phyloP scores from a whole-genome alignment of 805 yeast genomes.

The Zygoascus ofunaensis region DNA sequence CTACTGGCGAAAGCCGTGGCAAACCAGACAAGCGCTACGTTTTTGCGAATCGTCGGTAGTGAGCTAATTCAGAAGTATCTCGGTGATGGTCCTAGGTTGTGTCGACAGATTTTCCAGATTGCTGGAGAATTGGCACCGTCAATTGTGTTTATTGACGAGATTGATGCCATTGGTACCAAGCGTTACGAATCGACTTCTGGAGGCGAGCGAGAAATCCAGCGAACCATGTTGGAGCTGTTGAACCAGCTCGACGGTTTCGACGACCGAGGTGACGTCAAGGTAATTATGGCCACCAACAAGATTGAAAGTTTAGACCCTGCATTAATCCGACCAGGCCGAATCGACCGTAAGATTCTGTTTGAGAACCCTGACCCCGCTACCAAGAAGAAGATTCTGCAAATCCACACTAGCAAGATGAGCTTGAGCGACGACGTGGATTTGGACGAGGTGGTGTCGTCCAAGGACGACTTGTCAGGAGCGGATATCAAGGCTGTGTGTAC shows the following conservation, averaged over 20 bases:
- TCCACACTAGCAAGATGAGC: conserved; percentile 91
- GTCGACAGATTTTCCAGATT: conserved; percentile 88
- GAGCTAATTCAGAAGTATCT: conserved; percentile 93
- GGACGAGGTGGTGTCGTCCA: conserved; percentile 78
- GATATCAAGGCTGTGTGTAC: conserved; percentile 97
- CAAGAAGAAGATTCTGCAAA: conserved; percentile 82
- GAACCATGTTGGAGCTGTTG: conserved; percentile 93
- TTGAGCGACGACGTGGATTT: conserved; percentile 79
- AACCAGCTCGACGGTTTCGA: conserved; percentile 96
- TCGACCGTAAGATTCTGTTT: conserved; percentile 89
- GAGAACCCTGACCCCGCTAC: conserved; percentile 93
- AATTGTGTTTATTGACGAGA: conserved; percentile 97
- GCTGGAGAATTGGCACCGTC: conserved; percentile 97
- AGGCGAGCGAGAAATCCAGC: conserved; percentile 94
- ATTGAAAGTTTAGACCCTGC: conserved; percentile 94
- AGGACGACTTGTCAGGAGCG: conserved; percentile 94
- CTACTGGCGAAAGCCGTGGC: conserved; percentile 96
- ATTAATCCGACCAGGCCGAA: conserved; percentile 92
- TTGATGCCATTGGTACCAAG: conserved; percentile 98
- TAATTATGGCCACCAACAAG: conserved; percentile 95
- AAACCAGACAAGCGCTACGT: conserved; percentile 93
- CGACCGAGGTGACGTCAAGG: conserved; percentile 94
- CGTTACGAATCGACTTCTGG: conserved; percentile 87
- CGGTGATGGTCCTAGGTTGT: conserved; percentile 95
- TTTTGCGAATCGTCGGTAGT: conserved; percentile 91